Percentiles rank a stretch among this genome's conserved stretches.
Evolutionary conservation across 108 stramenopile genomes (phyloP).

Genomic region (Epipyxis sp.): DNA sequence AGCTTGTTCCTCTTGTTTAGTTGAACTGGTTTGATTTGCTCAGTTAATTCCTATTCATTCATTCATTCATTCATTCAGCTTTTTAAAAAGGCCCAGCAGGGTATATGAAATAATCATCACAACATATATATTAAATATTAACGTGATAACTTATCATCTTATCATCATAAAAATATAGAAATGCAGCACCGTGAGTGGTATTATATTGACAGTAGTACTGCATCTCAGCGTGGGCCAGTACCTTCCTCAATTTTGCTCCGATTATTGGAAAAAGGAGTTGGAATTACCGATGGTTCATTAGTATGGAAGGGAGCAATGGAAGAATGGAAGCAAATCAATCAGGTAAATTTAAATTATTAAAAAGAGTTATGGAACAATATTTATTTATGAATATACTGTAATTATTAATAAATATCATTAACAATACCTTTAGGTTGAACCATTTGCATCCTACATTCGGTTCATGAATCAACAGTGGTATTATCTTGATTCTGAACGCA

Average conservation of each 20-base stretch:
- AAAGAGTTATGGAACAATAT: too few relatives aligned
- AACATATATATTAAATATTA: too few relatives aligned
- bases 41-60: too few relatives aligned
- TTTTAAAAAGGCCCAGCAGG: too few relatives aligned
- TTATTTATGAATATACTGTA: neutral
- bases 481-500: slow-evolving; percentile 19
- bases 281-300: slow-evolving; percentile 37
- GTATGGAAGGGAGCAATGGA: slow-evolving; percentile 48
- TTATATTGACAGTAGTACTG: slow-evolving; percentile 5
- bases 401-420: neutral
- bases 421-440: slow-evolving; percentile 10
- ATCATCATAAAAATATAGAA: neutral
- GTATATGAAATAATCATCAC: too few relatives aligned
- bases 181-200: neutral
- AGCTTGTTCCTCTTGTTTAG: too few relatives aligned
- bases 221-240: neutral
- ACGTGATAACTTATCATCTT: too few relatives aligned
- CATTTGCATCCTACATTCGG: neutral
- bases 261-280: slow-evolving; percentile 24
- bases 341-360: slow-evolving; percentile 19
- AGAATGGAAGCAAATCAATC: slow-evolving; percentile 43
- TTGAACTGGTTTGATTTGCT: too few relatives aligned
- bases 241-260: neutral
- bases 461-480: slow-evolving; percentile 27
- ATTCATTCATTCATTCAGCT: too few relatives aligned